phyloP scores from a whole-genome alignment of 2,329 filamentous ascomycete species.

The Paraphoma sp. region DNA sequence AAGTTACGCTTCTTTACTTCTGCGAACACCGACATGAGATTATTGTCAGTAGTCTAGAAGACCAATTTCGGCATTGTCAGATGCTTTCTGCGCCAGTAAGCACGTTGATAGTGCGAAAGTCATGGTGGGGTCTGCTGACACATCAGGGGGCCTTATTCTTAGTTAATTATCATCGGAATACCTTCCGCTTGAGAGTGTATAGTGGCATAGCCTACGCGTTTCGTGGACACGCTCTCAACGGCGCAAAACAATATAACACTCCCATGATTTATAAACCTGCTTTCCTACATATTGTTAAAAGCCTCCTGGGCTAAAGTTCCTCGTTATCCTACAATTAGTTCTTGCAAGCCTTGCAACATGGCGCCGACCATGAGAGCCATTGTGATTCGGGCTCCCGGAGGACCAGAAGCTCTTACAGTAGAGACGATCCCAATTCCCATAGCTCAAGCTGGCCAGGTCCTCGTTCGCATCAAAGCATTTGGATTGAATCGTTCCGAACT shows the following conservation, averaged over 20 bases:
- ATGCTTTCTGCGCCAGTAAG: no score
- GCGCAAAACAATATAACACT: no score
- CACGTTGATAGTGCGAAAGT: neutral
- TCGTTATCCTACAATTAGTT: neutral
- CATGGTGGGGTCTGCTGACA: neutral
- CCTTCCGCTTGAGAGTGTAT: neutral
- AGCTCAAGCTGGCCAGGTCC: constrained; percentile 47
- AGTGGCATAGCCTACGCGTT: neutral
- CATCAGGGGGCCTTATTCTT: neutral
- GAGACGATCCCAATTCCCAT: constrained; percentile 49
- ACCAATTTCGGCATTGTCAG: no score
- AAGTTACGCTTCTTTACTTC: no score
- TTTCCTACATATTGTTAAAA: no score
- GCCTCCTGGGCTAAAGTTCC: no score
- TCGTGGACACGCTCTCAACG: neutral
- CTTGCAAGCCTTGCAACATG: neutral
- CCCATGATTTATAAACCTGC: no score
- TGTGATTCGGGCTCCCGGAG: constrained; percentile 50
- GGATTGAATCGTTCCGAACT: constrained; percentile 58
- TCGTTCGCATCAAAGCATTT: constrained; percentile 53
- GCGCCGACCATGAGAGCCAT: constrained; percentile 52
- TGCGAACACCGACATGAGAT: no score
- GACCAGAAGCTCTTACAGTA: constrained; percentile 50
- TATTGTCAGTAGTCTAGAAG: no score
- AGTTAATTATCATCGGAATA: no score